Conservation (phyloP, 2,329 filamentous ascomycete genomes). For the Paraconiothyrium sp. region DNA sequence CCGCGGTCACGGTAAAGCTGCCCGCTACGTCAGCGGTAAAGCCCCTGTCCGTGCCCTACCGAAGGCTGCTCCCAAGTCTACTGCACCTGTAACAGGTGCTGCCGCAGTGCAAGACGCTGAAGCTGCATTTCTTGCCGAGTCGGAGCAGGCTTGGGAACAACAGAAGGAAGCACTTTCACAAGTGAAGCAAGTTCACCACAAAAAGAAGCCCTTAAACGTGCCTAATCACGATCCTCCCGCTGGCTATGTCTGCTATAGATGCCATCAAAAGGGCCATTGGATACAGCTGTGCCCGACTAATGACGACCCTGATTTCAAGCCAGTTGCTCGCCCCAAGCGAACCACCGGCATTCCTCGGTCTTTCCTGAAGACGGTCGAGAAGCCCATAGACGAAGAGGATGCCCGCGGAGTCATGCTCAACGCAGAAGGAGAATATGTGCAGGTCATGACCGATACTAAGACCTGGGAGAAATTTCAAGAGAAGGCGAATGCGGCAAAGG, state of each 20-base stretch:
- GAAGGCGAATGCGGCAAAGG: constrained; percentile 86
- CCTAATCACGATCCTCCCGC: constrained; percentile 93
- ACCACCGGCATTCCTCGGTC: constrained; percentile 97
- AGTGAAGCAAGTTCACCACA: constrained; percentile 57
- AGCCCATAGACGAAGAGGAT: constrained; percentile 85
- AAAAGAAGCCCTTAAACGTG: constrained; percentile 74
- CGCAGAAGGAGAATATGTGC: constrained; percentile 95
- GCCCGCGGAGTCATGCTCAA: constrained; percentile 96
- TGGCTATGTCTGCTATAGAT: constrained; percentile 96
- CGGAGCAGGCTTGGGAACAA: constrained; percentile 90
- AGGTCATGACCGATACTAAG: constrained; percentile 93
- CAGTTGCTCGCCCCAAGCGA: constrained; percentile 89
- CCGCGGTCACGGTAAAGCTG: constrained; percentile 88
- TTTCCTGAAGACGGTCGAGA: constrained; percentile 94
- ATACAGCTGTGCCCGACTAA: constrained; percentile 99
- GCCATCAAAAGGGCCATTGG: constrained; percentile 98
- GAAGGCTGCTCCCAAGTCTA: constrained; percentile 73
- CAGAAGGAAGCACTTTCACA: constrained; percentile 93
- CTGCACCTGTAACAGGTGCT: constrained; percentile 62
- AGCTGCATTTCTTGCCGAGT: constrained; percentile 88
- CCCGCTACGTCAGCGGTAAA: constrained; percentile 94
- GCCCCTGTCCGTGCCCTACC: constrained; percentile 85
- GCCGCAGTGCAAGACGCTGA: constrained; percentile 89
- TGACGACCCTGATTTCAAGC: constrained; percentile 95
- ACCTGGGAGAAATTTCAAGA: constrained; percentile 98